Base-by-base conservation (phyloP, 1,139 yeast species). In the Magnusiomyces tetraspermus region DNA sequence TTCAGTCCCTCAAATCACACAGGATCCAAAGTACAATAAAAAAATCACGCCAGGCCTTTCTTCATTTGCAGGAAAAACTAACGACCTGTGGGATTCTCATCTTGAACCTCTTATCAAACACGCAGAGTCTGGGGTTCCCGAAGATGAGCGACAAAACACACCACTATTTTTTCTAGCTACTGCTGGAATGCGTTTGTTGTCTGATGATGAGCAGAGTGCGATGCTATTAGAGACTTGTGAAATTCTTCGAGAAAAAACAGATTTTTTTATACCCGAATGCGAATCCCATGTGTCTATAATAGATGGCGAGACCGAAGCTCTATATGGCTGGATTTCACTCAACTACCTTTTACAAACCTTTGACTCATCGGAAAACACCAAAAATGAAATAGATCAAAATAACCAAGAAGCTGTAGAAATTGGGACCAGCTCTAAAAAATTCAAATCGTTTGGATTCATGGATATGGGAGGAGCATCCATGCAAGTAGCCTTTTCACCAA, bases 391-490 rank as follows among this genome's bases (percentile, higher is more conserved):
- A n/a, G n/a, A n/a, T n/a, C n/a, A n/a, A n/a, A n/a, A n/a, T n/a
- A n/a, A n/a, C n/a, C n/a, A n/a, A n/a, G n/a, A n/a, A n/a, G n/a
- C n/a, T n/a, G n/a, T n/a, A n/a, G n/a, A n/a, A n/a, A n/a, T n/a
- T n/a, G n/a, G n/a, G n/a, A n/a, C n/a, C n/a, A n/a, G n/a, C n/a
- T n/a, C n/a, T n/a, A n/a, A n/a, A n/a, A n/a, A n/a, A n/a, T n/a
- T n/a, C 55, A 68, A 75, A 23, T 77, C 89, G 0, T 82, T 76
- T 59, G 94, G 94, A 1, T 72, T 85, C 37, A 68, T 85, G 60
- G 92, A 85, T 59, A 82, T 85, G 88, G 94, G 94, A 15, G 95
- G 94, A 0, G 90, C 89, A 0, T 82, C 89, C 1, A 82, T 92
- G 1, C 94, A 85, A 63, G 78, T 85, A 48, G 88, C 86, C 1